Evolutionary conservation across 495 filamentous ascomycete species (phyloP).

Genomic region (Tetracladium setigerum): DNA sequence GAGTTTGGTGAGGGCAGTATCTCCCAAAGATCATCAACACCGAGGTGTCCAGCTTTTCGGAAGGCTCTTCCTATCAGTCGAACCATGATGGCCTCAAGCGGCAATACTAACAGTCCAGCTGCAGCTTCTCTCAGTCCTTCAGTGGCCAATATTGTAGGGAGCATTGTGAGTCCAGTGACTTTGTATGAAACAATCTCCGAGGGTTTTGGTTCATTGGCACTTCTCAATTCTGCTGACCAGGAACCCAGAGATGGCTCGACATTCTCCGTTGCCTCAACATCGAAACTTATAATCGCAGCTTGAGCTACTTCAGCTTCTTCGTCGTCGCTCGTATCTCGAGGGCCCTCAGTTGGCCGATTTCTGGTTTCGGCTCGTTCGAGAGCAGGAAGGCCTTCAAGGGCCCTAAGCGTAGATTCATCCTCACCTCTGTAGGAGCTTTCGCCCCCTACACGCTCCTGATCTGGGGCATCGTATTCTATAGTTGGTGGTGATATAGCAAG

Average conservation of each 20-base stretch:
- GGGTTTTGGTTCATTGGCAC: constrained; percentile 17
- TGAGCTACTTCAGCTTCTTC: constrained; percentile 41
- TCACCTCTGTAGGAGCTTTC: neutral
- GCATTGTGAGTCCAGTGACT: constrained; percentile 19
- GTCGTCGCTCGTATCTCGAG: constrained; percentile 27
- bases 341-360: neutral
- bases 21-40: constrained; percentile 6
- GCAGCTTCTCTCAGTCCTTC: constrained; percentile 14
- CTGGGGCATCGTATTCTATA: constrained; percentile 17
- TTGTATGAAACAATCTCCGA: constrained; percentile 12
- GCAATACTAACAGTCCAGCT: constrained; percentile 13
- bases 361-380: constrained; percentile 2
- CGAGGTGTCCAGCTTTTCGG: constrained; percentile 8
- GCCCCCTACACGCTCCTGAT: neutral
- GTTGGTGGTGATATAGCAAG: constrained; percentile 1
- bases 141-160: constrained; percentile 20
- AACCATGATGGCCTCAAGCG: constrained; percentile 20
- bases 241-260: constrained; percentile 27
- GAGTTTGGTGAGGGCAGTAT: neutral
- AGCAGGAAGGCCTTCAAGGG: constrained; percentile 17
- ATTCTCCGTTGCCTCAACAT: constrained; percentile 39
- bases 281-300: constrained; percentile 47
- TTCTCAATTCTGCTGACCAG: constrained; percentile 48
- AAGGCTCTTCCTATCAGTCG: constrained; percentile 17
- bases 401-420: constrained; percentile 17